Base-by-base conservation (phyloP, 1,139 yeast species). In the Geotrichum cucujoidarum region DNA sequence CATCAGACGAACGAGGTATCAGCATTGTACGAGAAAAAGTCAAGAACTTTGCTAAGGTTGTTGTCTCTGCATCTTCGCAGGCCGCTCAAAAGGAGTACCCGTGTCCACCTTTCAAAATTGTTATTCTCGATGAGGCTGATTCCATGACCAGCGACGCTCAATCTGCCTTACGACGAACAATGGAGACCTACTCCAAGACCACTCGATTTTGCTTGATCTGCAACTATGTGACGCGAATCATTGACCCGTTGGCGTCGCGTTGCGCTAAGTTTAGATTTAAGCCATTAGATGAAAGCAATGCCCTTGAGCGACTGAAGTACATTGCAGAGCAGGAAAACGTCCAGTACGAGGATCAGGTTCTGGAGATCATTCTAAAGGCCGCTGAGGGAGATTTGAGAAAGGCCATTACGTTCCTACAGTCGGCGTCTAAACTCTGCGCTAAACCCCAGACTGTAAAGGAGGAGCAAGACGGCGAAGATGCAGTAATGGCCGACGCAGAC, bases 61-160 rank as follows among this genome's bases (percentile, higher is more conserved):
- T 94, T 0, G 89, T 92, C 1, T 83, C 97, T 1, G 84, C 84
- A 53, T 94, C 97, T 0, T 65, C 83, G 0, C 71, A 73, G 14
- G 82, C 81, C 35, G 92, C 84, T 59, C 66, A 76, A 50, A 77
- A 71, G 34, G 75, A 80, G 14, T 88, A 88, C 64, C 97, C 97
- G 1, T 92, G 97, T 63, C 97, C 97, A 1, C 96, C 96, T 5
- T 90, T 84, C 66, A 90, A 90, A 63, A 83, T 85, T 58, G 72
- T 83, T 36, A 84, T 88, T 42, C 67, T 90, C 48, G 97, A 92
- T 69, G 98, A 92, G 67, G 98, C 98, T 0, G 98, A 92, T 65
- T 86, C 95, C 17, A 92, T 92, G 98, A 92, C 98, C n/a, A 80
- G 86, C 42, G 98, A 92, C 66, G 98, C 98, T 0, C 98, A 92